phyloP scores from a whole-genome alignment of 2,329 filamentous ascomycete species.

The Cercospora brassicicola region DNA sequence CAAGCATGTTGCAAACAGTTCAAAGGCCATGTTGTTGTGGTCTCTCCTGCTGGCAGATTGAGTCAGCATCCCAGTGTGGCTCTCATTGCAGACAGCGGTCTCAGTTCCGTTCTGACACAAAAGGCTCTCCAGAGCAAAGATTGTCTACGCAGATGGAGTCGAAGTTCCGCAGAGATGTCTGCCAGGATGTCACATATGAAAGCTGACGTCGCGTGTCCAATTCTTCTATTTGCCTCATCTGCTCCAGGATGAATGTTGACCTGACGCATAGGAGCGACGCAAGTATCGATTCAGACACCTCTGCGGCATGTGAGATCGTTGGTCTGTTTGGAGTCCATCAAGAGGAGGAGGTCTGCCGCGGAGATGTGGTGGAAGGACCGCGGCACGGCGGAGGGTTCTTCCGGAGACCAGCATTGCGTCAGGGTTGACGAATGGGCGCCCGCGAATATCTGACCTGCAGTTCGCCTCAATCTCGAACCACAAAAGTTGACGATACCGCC shows the following conservation, averaged over 20 bases:
- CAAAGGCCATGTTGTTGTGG: not conserved
- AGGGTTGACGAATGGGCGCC: not conserved
- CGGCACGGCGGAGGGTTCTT: not conserved
- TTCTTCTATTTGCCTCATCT: not conserved
- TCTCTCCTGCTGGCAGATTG: not conserved
- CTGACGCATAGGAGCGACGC: not conserved
- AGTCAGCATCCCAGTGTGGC: not conserved
- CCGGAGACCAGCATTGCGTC: not conserved
- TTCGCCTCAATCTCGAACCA: constrained; percentile 10
- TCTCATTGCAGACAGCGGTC: not conserved
- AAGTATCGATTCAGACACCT: not conserved
- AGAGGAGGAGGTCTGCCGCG: not conserved
- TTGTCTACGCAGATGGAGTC: not conserved
- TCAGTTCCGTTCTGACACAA: not conserved
- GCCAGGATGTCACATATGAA: not conserved
- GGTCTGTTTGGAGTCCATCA: not conserved
- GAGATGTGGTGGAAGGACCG: not conserved
- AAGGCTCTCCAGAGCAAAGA: not conserved
- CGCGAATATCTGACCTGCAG: not conserved
- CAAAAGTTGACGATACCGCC: not conserved
- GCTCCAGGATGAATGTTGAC: not conserved
- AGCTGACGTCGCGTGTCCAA: not conserved
- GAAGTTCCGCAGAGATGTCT: not conserved
- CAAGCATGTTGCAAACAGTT: not conserved
- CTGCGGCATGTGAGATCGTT: not conserved